phyloP scores from a whole-genome alignment of 371 early-diverging fungal genomes.

The Actinomucor elegans region DNA sequence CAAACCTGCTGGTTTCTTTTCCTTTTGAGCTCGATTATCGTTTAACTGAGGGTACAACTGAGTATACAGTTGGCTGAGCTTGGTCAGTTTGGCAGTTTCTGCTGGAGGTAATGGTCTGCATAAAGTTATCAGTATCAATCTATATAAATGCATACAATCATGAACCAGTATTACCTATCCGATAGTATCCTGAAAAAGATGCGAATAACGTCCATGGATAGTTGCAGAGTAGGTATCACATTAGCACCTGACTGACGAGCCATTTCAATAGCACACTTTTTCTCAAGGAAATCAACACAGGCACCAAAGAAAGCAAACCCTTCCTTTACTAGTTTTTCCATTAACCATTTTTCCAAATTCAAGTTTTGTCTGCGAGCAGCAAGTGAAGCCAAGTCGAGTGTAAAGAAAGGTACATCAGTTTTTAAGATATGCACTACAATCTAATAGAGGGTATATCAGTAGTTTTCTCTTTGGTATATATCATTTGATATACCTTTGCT shows the following conservation, averaged over 20 bases:
- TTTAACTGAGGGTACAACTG: constrained; percentile 33
- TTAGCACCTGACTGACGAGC: constrained; percentile 35
- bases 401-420: constrained; percentile 65
- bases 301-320: constrained; percentile 68
- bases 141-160: too few species aligned
- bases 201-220: constrained; percentile 70
- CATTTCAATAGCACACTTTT: constrained; percentile 63
- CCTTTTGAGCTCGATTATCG: constrained; percentile 8
- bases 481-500: constrained; percentile 56
- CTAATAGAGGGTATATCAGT: constrained; percentile 28
- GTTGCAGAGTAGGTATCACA: constrained; percentile 46
- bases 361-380: constrained; percentile 81
- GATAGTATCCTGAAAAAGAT: constrained; percentile 69
- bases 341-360: constrained; percentile 86
- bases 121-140: too few species aligned
- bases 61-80: constrained; percentile 35
- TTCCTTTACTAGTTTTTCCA: constrained; percentile 62
- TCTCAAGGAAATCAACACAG: constrained; percentile 75
- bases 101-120: constrained; percentile 33
- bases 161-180: constrained; percentile 61
- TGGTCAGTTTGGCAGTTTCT: constrained; percentile 34
- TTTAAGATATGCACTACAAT: constrained; percentile 73
- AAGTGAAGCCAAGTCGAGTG: constrained; percentile 82
- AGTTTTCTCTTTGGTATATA: neutral
- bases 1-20: constrained; percentile 9